Percentiles rank a stretch among this genome's conserved stretches.
phyloP scores from a whole-genome alignment of 2,329 filamentous ascomycete species.

The Monascus ruber region DNA sequence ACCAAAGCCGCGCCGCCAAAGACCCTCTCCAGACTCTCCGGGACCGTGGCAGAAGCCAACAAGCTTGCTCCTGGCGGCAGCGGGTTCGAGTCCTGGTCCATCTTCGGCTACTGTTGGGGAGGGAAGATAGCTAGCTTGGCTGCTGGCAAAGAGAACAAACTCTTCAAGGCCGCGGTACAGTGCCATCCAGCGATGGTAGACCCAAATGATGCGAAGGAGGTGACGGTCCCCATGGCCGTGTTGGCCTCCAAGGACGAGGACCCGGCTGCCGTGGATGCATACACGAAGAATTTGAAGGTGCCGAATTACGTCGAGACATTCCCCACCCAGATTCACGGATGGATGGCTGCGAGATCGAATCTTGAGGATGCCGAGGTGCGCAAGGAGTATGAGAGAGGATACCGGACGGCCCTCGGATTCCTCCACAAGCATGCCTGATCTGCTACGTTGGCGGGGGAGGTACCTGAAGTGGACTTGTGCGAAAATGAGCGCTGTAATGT shows the following conservation, averaged over 20 bases:
- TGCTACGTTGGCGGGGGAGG: neutral
- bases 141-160: constrained; percentile 36
- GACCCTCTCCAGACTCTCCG: constrained; percentile 44
- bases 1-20: constrained; percentile 47
- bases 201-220: constrained; percentile 42
- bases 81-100: constrained; percentile 42
- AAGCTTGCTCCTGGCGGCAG: constrained; percentile 26
- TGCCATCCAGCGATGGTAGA: constrained; percentile 52
- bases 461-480: too few relatives aligned
- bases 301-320: constrained; percentile 35
- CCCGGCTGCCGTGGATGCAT: constrained; percentile 35
- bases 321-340: constrained; percentile 33
- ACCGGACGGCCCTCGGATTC: constrained; percentile 29
- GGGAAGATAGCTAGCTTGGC: constrained; percentile 46
- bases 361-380: constrained; percentile 28
- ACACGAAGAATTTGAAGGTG: constrained; percentile 26
- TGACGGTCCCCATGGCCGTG: constrained; percentile 47
- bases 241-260: constrained; percentile 48
- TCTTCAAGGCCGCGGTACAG: constrained; percentile 47
- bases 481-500: neutral
- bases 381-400: constrained; percentile 35
- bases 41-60: constrained; percentile 44
- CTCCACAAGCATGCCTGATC: constrained; percentile 28
- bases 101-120: constrained; percentile 53
- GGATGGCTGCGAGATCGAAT: constrained; percentile 35